Conservation (phyloP, 768 basidiomycete species). For the Dioszegia hungarica region DNA sequence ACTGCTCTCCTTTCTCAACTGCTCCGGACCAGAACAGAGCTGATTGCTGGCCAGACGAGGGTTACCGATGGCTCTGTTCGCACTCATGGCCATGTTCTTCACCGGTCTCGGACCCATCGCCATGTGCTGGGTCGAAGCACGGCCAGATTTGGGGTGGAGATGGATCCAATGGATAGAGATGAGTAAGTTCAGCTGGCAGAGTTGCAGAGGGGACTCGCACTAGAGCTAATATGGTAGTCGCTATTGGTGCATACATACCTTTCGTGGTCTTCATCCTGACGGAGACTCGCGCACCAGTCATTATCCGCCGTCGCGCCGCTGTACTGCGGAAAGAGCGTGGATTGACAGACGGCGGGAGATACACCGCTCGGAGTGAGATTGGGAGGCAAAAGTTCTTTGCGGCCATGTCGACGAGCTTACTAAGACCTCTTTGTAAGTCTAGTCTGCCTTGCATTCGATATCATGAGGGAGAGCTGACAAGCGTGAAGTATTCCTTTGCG, state of each 20-base stretch:
- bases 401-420: slow-evolving; percentile 66
- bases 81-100: slow-evolving; percentile 59
- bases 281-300: slow-evolving; percentile 68
- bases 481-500: slow-evolving; percentile 58
- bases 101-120: slow-evolving; percentile 63
- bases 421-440: slow-evolving; percentile 64
- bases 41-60: slow-evolving; percentile 57
- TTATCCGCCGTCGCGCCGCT: slow-evolving; percentile 64
- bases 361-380: slow-evolving; percentile 41
- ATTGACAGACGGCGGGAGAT: slow-evolving; percentile 49
- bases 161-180: slow-evolving; percentile 81
- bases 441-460: background rate
- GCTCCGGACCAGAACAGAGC: background rate
- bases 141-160: slow-evolving; percentile 61
- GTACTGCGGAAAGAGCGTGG: slow-evolving; percentile 63
- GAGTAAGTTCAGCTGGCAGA: slow-evolving; percentile 39
- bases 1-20: background rate
- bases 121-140: slow-evolving; percentile 60
- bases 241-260: background rate
- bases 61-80: slow-evolving; percentile 70
- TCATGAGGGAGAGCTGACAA: background rate
- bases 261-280: slow-evolving; percentile 58
- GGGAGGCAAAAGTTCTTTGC: slow-evolving; percentile 39
- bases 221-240: slow-evolving; percentile 40
- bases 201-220: too few species aligned